Evolutionary conservation across 495 filamentous ascomycete species (phyloP).

Genomic region (Umbilicaria muhlenbergii): DNA sequence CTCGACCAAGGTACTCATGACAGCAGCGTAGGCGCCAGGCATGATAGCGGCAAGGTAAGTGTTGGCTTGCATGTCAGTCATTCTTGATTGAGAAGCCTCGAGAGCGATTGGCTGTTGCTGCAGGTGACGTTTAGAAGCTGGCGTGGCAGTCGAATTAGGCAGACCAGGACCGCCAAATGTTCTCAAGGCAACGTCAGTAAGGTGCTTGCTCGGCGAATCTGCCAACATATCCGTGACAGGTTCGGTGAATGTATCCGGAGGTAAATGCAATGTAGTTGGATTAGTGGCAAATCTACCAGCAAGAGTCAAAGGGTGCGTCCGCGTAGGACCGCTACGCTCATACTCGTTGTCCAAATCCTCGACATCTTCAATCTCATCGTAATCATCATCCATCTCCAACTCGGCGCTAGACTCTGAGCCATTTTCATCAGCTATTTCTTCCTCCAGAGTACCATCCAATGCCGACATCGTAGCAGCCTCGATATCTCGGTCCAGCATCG

Average conservation of each 20-base stretch:
- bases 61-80: slow-evolving; percentile 82
- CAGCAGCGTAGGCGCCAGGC: slow-evolving; percentile 63
- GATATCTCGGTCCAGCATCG: slow-evolving; percentile 35
- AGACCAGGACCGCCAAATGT: slow-evolving; percentile 60
- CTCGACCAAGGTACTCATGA: slow-evolving; percentile 63
- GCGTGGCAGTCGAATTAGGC: slow-evolving; percentile 53
- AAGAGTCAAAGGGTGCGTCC: slow-evolving; percentile 50
- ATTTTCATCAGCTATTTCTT: slow-evolving; percentile 21
- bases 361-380: slow-evolving; percentile 32
- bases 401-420: slow-evolving; percentile 8
- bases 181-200: slow-evolving; percentile 48
- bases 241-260: slow-evolving; percentile 45
- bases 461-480: slow-evolving; percentile 13
- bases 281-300: slow-evolving; percentile 47
- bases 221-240: slow-evolving; percentile 51
- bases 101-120: slow-evolving; percentile 56
- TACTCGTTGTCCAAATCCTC: slow-evolving; percentile 16
- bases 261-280: slow-evolving; percentile 57
- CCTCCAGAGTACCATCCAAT: not conserved
- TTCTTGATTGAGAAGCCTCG: slow-evolving; percentile 49
- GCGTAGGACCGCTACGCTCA: slow-evolving; percentile 18
- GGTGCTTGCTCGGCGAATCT: slow-evolving; percentile 53
- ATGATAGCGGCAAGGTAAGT: slow-evolving; percentile 63
- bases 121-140: slow-evolving; percentile 27
- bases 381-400: slow-evolving; percentile 1